These are phyloP conservation scores for Scheffersomyces titani DNA, from an alignment of 1,139 yeast species.

Conservation along the genomic window DNA sequence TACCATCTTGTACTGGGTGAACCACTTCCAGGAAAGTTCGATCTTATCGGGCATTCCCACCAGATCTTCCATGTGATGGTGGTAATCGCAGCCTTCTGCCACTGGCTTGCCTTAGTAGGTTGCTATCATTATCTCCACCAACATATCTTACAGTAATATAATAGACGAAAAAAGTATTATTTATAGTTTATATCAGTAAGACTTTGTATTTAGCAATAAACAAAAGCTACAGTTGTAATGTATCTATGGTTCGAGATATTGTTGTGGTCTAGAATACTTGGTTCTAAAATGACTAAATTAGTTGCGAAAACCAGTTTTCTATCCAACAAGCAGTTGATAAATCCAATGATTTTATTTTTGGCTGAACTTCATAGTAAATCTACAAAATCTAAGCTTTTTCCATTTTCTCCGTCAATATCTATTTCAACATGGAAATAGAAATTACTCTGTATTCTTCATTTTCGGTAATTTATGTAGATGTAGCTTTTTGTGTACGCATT, in stretches of 20 bases:
- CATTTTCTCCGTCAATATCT: not conserved
- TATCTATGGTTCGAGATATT: not conserved
- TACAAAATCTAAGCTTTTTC: not conserved
- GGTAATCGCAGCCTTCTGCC: conserved; percentile 78
- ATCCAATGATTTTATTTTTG: too few relatives aligned
- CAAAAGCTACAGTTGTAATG: not conserved
- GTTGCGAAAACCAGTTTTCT: not conserved
- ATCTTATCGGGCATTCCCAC: conserved; percentile 80
- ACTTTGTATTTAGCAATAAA: too few relatives aligned
- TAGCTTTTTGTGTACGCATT: not conserved
- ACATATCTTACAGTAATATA: conserved; percentile 1
- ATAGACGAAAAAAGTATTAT: not conserved
- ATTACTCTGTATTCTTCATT: not conserved
- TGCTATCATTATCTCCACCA: conserved; percentile 57
- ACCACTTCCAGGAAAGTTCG: conserved; percentile 46
- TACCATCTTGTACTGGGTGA: conserved; percentile 10
- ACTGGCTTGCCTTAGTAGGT: conserved; percentile 63
- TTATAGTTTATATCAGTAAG: too few relatives aligned
- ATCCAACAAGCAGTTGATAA: not conserved
- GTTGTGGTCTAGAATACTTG: not conserved
- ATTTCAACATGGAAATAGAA: not conserved
- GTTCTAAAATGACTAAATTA: not conserved
- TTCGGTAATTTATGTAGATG: not conserved
- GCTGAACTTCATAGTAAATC: not conserved
- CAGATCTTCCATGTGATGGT: conserved; percentile 86